phyloP scores from a whole-genome alignment of 257 asterid species.

The Solanum dulcamara region DNA sequence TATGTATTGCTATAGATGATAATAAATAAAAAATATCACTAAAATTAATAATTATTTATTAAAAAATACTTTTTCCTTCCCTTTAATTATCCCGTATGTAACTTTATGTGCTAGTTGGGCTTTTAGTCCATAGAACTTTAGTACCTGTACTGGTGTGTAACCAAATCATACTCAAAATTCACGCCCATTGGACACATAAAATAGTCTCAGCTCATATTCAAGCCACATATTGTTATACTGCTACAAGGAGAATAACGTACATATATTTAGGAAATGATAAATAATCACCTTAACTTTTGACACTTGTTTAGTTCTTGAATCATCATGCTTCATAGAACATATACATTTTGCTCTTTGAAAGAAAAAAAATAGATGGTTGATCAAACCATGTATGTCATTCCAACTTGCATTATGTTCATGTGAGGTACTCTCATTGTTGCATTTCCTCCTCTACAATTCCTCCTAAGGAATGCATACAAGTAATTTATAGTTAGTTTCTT shows the following conservation, averaged over 20 bases:
- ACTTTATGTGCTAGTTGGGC: too few relatives aligned
- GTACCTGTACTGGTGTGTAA: background rate
- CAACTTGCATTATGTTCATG: slow-evolving; percentile 62
- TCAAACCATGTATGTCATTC: slow-evolving; percentile 44
- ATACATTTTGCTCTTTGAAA: background rate
- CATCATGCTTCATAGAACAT: background rate
- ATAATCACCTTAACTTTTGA: background rate
- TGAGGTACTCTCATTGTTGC: slow-evolving; percentile 94
- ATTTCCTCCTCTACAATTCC: slow-evolving; percentile 88
- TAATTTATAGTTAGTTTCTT: slow-evolving; percentile 78
- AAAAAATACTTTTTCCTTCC: too few relatives aligned
- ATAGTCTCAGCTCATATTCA: background rate
- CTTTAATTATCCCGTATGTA: too few relatives aligned
- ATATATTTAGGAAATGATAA: background rate
- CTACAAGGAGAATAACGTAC: background rate
- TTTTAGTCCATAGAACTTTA: background rate
- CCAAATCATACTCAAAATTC: background rate
- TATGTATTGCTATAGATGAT: too few relatives aligned
- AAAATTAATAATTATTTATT: too few relatives aligned
- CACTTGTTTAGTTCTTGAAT: background rate
- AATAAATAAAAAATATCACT: too few relatives aligned
- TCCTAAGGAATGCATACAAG: slow-evolving; percentile 76
- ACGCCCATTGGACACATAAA: background rate
- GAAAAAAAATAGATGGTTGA: background rate
- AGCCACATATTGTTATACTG: background rate